Evolutionary conservation across 768 basidiomycete species (phyloP).

Genomic region (Chlorophyllum brunneum): DNA sequence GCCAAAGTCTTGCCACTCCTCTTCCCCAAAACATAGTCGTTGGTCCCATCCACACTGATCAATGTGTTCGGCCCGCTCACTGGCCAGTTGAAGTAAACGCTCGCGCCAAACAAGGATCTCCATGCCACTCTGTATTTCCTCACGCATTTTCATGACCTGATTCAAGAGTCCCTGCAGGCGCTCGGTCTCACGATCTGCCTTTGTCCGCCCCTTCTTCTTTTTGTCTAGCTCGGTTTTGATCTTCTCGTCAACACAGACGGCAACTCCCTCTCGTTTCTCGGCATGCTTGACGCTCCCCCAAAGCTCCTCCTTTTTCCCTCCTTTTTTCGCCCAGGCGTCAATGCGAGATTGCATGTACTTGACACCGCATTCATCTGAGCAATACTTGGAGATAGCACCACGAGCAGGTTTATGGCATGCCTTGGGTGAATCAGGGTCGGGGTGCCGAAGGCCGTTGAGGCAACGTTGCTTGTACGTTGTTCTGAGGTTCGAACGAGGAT

Average conservation of each 20-base stretch:
- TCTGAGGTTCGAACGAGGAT: constrained; percentile 52
- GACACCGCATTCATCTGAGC: constrained; percentile 84
- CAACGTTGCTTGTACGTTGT: constrained; percentile 84
- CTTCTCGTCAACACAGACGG: constrained; percentile 38
- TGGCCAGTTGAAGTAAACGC: constrained; percentile 61
- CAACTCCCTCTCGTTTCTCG: constrained; percentile 67
- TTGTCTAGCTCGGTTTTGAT: constrained; percentile 21
- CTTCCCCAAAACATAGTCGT: constrained; percentile 78
- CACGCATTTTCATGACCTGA: constrained; percentile 55
- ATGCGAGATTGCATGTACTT: constrained; percentile 67
- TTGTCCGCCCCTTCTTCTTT: constrained; percentile 28
- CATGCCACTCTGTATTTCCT: constrained; percentile 63
- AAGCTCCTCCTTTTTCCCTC: constrained; percentile 58
- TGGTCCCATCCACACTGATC: constrained; percentile 88
- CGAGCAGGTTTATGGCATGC: constrained; percentile 81
- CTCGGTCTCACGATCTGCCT: constrained; percentile 52
- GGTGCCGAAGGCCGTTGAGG: constrained; percentile 62
- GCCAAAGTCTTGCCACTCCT: constrained; percentile 71
- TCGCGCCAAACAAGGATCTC: constrained; percentile 71
- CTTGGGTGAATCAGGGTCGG: constrained; percentile 55
- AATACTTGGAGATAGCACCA: constrained; percentile 85
- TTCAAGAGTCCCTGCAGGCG: constrained; percentile 52
- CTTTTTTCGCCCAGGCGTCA: constrained; percentile 55
- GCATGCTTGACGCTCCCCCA: constrained; percentile 76
- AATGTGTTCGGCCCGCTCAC: constrained; percentile 57